Conservation (phyloP, 2,329 filamentous ascomycete species). For the Xylariaceae sp. region DNA sequence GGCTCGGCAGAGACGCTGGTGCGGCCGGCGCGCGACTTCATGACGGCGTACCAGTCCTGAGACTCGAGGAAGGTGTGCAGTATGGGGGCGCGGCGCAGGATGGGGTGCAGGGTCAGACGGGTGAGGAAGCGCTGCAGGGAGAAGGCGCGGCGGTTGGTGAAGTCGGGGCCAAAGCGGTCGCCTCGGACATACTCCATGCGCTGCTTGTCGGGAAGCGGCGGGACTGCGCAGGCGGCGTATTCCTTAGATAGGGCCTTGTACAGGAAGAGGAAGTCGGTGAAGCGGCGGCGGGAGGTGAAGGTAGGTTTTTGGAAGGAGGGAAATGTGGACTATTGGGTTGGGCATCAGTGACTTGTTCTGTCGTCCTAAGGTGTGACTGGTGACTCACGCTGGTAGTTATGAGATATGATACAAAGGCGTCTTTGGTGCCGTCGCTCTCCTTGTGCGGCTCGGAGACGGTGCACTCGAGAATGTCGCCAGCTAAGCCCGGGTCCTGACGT, state of each 20-base stretch:
- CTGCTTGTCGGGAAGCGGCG: conserved; percentile 95
- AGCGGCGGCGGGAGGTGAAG: conserved; percentile 79
- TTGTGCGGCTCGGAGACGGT: conserved; percentile 80
- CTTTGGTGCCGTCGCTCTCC: conserved; percentile 94
- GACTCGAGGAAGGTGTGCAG: conserved; percentile 89
- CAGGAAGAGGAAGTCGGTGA: conserved; percentile 96
- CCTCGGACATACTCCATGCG: conserved; percentile 98
- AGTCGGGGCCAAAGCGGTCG: conserved; percentile 90
- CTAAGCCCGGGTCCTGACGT: conserved; percentile 52
- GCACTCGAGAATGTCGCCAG: conserved; percentile 76
- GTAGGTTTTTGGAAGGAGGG: conserved; percentile 82
- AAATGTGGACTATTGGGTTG: conserved; percentile 73
- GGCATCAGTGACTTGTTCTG: conserved; percentile 9
- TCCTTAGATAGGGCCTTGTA: conserved; percentile 86
- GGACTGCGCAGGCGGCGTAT: conserved; percentile 87
- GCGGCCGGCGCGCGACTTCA: conserved; percentile 72
- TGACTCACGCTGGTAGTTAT: conserved; percentile 78
- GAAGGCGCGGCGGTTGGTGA: conserved; percentile 81
- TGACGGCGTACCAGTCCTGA: conserved; percentile 93
- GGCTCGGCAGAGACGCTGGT: conserved; percentile 49
- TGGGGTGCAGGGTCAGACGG: conserved; percentile 81
- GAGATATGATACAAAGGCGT: conserved; percentile 92
- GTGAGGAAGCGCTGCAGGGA: conserved; percentile 88
- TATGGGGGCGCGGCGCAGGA: conserved; percentile 76
- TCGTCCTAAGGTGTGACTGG: neutral